These are phyloP conservation scores for Coemansia sp. DNA, from an alignment of 192 early-diverging fungal genomes.

Conservation along the genomic window DNA sequence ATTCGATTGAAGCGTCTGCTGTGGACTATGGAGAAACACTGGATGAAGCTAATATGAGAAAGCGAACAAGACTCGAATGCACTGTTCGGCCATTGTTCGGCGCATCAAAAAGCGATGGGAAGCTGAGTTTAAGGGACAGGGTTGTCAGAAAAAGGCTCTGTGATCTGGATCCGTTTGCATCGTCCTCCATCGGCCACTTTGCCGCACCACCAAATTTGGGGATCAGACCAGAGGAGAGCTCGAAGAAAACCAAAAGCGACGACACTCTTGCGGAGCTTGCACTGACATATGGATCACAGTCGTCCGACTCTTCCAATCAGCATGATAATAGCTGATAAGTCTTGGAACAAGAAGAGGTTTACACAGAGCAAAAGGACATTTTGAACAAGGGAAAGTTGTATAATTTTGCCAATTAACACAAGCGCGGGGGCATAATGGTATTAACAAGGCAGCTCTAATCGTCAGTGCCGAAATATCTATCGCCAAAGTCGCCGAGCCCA, in stretches of 20 bases:
- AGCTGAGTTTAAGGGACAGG: slow-evolving; percentile 5
- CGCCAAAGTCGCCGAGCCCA: slow-evolving; percentile 92
- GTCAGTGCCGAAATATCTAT: slow-evolving; percentile 85
- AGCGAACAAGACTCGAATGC: background rate
- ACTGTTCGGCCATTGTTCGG: slow-evolving; percentile 14
- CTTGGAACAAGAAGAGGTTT: no score
- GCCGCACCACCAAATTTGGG: slow-evolving; percentile 4
- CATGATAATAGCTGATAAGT: background rate
- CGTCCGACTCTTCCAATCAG: slow-evolving; percentile 7
- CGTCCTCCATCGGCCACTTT: slow-evolving; percentile 13
- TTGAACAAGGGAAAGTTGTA: no score
- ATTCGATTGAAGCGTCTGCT: slow-evolving; percentile 56
- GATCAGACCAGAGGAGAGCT: slow-evolving; percentile 2
- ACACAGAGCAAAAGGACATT: no score
- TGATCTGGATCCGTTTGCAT: slow-evolving; percentile 29
- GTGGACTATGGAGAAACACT: slow-evolving; percentile 46
- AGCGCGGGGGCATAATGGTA: background rate
- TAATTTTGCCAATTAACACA: background rate
- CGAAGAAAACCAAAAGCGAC: no score
- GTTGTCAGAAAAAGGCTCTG: slow-evolving; percentile 12
- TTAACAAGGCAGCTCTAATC: slow-evolving; percentile 17
- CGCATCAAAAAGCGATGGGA: background rate
- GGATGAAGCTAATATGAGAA: background rate
- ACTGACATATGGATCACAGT: slow-evolving; percentile 4
- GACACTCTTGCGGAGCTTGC: slow-evolving; percentile 3